Evolutionary conservation across 805 yeast genomes (phyloP).

Genomic region (Komagataella pseudopastoris): DNA sequence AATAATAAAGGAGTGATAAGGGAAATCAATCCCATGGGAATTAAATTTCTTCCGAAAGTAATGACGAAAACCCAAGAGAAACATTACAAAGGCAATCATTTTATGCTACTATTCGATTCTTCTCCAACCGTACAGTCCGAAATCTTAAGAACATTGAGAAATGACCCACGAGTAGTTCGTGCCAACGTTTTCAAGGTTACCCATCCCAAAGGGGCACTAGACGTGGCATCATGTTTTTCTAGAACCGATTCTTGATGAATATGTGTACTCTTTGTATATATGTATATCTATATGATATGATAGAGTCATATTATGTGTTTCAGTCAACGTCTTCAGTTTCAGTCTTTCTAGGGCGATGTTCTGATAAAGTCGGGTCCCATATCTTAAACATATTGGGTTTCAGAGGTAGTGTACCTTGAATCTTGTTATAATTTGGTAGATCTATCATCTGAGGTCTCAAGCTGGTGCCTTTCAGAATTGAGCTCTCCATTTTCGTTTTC

Average conservation of each 20-base stretch:
- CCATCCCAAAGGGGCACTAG: constrained; percentile 11
- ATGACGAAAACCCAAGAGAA: constrained; percentile 77
- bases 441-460: background rate
- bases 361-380: background rate
- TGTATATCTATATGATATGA: background rate
- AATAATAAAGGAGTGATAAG: constrained; percentile 92
- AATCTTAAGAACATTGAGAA: constrained; percentile 62
- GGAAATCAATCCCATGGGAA: constrained; percentile 67
- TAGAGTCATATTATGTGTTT: too few relatives aligned
- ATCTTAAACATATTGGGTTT: background rate
- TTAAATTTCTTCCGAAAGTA: constrained; percentile 65
- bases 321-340: background rate
- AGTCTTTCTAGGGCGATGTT: background rate
- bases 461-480: background rate
- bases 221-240: background rate
- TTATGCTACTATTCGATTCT: constrained; percentile 76
- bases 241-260: background rate
- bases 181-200: constrained; percentile 57
- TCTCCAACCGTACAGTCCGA: constrained; percentile 81
- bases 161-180: constrained; percentile 86
- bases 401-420: background rate
- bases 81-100: constrained; percentile 85
- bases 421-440: background rate
- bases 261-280: background rate
- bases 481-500: background rate